Conservation (phyloP, 148 eudicot species). For the Polygonum aviculare region DNA sequence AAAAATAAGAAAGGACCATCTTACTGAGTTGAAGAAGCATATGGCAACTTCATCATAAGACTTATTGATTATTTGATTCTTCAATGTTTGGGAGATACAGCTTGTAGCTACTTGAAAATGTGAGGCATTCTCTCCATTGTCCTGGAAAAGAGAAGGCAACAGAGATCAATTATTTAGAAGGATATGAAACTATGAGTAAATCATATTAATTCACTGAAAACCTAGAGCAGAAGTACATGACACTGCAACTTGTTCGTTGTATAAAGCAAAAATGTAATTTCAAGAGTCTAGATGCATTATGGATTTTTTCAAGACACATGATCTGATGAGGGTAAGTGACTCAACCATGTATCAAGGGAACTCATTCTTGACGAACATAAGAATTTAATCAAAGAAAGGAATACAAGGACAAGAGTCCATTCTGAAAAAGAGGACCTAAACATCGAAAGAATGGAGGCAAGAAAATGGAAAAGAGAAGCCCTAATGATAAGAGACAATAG, state of each 20-base stretch:
- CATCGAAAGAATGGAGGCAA: background rate
- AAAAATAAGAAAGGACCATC: slow-evolving; percentile 13
- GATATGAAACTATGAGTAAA: background rate
- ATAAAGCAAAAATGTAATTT: background rate
- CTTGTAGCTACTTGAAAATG: slow-evolving; percentile 69
- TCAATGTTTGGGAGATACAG: slow-evolving; percentile 69
- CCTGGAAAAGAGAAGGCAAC: slow-evolving; percentile 34
- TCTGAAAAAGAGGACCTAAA: background rate
- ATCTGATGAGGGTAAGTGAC: background rate
- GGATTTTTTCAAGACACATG: background rate
- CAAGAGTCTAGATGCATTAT: background rate
- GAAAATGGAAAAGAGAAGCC: background rate
- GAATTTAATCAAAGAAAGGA: background rate
- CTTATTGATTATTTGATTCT: slow-evolving; percentile 75
- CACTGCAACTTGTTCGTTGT: background rate
- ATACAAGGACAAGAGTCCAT: background rate
- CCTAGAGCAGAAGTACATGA: background rate
- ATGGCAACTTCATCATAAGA: slow-evolving; percentile 85
- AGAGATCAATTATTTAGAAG: background rate
- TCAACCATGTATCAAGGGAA: background rate
- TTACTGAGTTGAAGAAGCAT: slow-evolving; percentile 93
- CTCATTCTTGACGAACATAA: background rate
- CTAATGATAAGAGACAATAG: background rate
- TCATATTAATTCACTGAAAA: background rate
- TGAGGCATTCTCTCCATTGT: slow-evolving; percentile 43